phyloP scores from a whole-genome alignment of 2,329 filamentous ascomycete species.

The Periglandula ipomoeae region DNA sequence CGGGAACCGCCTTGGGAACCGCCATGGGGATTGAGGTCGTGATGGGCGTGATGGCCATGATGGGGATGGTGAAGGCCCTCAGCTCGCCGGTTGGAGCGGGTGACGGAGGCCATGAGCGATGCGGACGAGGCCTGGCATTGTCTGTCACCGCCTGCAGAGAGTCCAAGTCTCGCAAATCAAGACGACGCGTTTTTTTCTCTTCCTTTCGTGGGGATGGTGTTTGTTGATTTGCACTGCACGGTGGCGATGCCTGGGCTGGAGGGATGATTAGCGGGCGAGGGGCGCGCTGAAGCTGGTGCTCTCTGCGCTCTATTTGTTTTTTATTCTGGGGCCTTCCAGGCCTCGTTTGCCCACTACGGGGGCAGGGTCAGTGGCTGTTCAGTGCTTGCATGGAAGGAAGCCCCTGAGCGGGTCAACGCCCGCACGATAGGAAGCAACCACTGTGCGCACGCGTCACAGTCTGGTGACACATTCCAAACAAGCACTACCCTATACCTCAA shows the following conservation, averaged over 20 bases:
- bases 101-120: conserved; percentile 41
- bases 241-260: not conserved
- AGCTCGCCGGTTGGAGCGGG: conserved; percentile 41
- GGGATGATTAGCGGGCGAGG: no score
- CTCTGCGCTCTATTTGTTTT: no score
- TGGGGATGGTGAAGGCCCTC: conserved; percentile 30
- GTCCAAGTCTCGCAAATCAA: conserved; percentile 3
- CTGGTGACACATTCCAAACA: no score
- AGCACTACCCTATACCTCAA: no score
- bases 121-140: conserved; percentile 27
- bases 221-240: not conserved
- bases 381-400: not conserved
- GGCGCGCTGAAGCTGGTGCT: no score
- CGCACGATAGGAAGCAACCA: no score
- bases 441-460: no score
- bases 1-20: no score
- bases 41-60: conserved; percentile 15
- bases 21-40: conserved; percentile 20
- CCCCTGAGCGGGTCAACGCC: not conserved
- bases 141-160: conserved; percentile 17
- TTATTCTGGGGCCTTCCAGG: not conserved
- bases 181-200: conserved; percentile 5
- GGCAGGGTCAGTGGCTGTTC: not conserved
- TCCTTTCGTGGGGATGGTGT: not conserved
- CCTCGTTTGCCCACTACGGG: not conserved